These are phyloP conservation scores for Saturnispora dispora DNA, from an alignment of 805 yeast species.

Conservation along the genomic window DNA sequence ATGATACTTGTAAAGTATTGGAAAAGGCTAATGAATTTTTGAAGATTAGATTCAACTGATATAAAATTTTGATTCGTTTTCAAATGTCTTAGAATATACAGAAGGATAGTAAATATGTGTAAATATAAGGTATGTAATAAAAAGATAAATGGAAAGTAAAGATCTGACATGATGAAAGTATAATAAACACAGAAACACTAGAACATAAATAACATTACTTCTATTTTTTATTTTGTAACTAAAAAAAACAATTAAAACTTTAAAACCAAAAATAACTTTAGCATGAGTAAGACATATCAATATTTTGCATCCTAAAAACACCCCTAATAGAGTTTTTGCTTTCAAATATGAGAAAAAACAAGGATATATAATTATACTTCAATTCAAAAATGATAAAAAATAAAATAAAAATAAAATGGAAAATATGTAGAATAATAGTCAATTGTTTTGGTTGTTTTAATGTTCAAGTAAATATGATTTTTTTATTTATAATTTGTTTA, in stretches of 20 bases:
- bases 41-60: slow-evolving; percentile 5
- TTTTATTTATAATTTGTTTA: no score
- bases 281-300: background rate
- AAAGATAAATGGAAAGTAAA: background rate
- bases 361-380: background rate
- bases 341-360: background rate
- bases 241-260: background rate
- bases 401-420: background rate
- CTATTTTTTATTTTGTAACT: background rate
- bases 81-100: background rate
- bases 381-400: background rate
- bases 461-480: background rate
- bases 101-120: background rate
- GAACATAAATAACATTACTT: background rate
- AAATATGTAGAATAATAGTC: background rate
- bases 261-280: background rate
- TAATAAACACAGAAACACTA: background rate
- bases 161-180: background rate
- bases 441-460: background rate
- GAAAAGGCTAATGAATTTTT: slow-evolving; percentile 6
- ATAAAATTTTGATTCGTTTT: no score
- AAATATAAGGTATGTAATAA: background rate
- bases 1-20: background rate
- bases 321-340: background rate
- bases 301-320: background rate